Evolutionary conservation across 805 yeast species (phyloP), one percentile per base, ranked within the genome.

Genomic region (Sugiyamaella smithiae): DNA sequence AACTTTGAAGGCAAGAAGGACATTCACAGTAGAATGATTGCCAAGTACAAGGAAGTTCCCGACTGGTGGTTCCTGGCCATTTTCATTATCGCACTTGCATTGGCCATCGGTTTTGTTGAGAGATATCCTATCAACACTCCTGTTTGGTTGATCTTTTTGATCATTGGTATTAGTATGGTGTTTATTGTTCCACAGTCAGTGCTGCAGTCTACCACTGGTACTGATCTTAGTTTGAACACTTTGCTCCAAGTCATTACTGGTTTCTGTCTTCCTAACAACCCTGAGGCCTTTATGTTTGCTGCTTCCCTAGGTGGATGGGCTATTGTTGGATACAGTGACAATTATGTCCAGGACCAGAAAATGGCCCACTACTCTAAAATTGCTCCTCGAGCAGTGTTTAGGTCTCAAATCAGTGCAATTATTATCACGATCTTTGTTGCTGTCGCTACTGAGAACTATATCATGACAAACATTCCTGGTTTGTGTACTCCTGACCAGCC

Each of bases 41-140:
- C 57, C 41, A 68, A 65, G 48, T 83, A 84, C 63, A 74, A 74
- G 35, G 88, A 84, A 54, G 87, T 82, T 20, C 93, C 95, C 1
- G 85, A 81, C 55, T 80, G 83, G 82, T 82, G 88, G 87, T 84
- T 76, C 36, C 48, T 78, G 14, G 53, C 68, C 12, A 69, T 82
- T 23, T 67, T 80, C 5, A 54, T 70, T 1, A 64, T 76, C 37
- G 63, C 74, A 64, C 72, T 62, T 24, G 67, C 67, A 1, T 67
- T 80, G 48, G 70, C 74, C 61, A 77, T 63, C 41, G 70, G 68
- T 3, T 59, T 68, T 24, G 65, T 75, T 29, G 66, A 67, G 48
- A 65, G 61, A 8, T 75, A 74, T 66, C 55, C 57, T 17, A 67
- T 67, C 60, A 76, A 76, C 47, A 76, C 83, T 1, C 84, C 86